Evolutionary conservation across 1,284 basidiomycete species (phyloP).

Genomic region (Heterobasidion occidentale): DNA sequence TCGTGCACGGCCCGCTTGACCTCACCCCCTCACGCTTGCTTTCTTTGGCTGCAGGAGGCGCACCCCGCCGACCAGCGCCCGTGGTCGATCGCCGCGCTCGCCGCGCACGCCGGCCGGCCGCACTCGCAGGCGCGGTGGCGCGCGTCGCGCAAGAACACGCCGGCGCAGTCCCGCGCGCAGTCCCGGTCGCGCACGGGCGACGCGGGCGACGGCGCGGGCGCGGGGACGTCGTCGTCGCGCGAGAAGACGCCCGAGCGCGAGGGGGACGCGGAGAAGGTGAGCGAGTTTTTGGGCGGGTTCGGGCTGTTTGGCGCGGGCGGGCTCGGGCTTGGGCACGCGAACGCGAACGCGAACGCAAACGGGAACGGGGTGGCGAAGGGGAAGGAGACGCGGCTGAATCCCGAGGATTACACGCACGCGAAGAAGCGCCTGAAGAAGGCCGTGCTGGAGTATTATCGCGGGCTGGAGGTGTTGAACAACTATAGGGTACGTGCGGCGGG

Average conservation of each 20-base stretch:
- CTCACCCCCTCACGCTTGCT: not conserved
- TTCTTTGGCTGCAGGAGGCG: not conserved
- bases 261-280: not conserved
- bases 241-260: not conserved
- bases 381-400: slow-evolving; percentile 26
- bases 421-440: slow-evolving; percentile 81
- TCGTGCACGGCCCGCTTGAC: not conserved
- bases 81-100: too few species aligned
- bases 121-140: too few species aligned
- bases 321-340: not conserved
- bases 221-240: not conserved
- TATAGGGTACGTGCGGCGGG: slow-evolving; percentile 57
- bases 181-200: too few species aligned
- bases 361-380: not conserved
- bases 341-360: not conserved
- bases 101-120: too few species aligned
- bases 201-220: too few species aligned
- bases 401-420: slow-evolving; percentile 76
- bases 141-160: too few species aligned
- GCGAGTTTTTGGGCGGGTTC: not conserved
- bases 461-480: slow-evolving; percentile 77
- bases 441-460: slow-evolving; percentile 80
- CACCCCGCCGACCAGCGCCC: too few species aligned
- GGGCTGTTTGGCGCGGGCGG: not conserved
- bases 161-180: not conserved